Base-by-base conservation (phyloP, 768 basidiomycete genomes). In the Cubamyces lactineus region DNA sequence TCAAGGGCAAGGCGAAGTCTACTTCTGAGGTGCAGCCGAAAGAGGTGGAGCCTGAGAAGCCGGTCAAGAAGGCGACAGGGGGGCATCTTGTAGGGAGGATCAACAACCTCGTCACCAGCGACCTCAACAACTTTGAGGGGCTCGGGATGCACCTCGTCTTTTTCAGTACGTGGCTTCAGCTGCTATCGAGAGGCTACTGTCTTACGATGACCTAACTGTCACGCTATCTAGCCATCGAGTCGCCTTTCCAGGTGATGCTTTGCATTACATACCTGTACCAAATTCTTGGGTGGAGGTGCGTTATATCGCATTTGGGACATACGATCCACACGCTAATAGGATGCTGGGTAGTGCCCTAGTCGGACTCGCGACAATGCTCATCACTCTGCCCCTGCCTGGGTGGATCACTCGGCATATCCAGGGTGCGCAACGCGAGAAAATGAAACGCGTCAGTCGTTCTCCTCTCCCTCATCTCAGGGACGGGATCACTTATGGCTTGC, bases 31-130 rank as follows among this genome's bases (percentile, higher is more conserved):
- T 2, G 5, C 23, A 49, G 28, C 13, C 24, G 15, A 49, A 26
- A 30, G 7, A 4, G 26, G 7, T 17, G 13, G 23, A 47, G 42
- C 42, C 42, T 12, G 42, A 47, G 28, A 49, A n/a, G 13, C 13
- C 26, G 26, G 23, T 15, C 30, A 55, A 56, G 28, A 28, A 17
- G 6, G 46, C 1, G 47, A 28, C 42, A 3, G 50, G 60, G 16
- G 75, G 74, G 15, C 86, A 89, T 69, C 74, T 91, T 23, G 82
- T 86, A 47, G 91, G 92, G 12, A 89, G 85, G 70, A 87, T 93
- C 72, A 92, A 88, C 70, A 92, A 91, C 57, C 74, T 92, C 12
- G 83, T 91, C 41, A 85, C 89, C 4, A 85, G 86, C 1, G 91
- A 93, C 74, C 67, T 67, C 64, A 72, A 51, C 62, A 69, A 41